Evolutionary conservation across 768 basidiomycete genomes (phyloP).

Genomic region (Termitomyces sp.): DNA sequence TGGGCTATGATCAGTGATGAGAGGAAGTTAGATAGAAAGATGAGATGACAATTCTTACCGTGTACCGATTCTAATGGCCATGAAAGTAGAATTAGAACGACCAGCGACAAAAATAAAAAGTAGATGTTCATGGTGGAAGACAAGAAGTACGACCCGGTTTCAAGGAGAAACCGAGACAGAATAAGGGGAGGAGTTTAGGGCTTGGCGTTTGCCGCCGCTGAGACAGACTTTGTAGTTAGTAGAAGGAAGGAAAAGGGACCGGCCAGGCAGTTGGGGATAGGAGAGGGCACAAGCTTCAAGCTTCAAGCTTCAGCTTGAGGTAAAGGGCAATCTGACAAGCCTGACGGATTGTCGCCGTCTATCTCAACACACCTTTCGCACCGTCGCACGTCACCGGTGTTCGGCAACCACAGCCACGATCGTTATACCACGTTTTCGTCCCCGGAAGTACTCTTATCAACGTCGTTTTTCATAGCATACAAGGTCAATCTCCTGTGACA

Average conservation of each 20-base stretch:
- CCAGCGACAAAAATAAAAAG: conserved; percentile 34
- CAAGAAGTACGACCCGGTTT: conserved; percentile 23
- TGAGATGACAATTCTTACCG: conserved; percentile 20
- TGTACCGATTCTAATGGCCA: conserved; percentile 23
- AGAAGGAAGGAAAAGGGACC: conserved; percentile 1
- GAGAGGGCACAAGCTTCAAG: background rate
- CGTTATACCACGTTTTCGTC: background rate
- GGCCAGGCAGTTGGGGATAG: background rate
- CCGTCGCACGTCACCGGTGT: background rate
- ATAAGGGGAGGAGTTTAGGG: conserved; percentile 5
- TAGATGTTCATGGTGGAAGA: conserved; percentile 29
- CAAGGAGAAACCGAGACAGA: conserved; percentile 6
- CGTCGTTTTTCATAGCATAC: no score
- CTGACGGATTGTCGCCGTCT: background rate
- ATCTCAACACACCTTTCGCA: no score
- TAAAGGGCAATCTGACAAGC: no score
- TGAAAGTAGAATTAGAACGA: conserved; percentile 34
- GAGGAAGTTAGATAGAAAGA: conserved; percentile 5
- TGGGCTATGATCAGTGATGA: conserved; percentile 30
- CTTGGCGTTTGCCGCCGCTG: conserved; percentile 17
- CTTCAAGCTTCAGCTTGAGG: no score
- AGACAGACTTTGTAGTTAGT: conserved; percentile 12
- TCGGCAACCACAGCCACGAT: conserved; percentile 1
- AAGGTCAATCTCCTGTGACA: no score
- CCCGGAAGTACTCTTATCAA: no score